Evolutionary conservation across 78 protist species (phyloP).

Genomic region (Guillardia theta): DNA sequence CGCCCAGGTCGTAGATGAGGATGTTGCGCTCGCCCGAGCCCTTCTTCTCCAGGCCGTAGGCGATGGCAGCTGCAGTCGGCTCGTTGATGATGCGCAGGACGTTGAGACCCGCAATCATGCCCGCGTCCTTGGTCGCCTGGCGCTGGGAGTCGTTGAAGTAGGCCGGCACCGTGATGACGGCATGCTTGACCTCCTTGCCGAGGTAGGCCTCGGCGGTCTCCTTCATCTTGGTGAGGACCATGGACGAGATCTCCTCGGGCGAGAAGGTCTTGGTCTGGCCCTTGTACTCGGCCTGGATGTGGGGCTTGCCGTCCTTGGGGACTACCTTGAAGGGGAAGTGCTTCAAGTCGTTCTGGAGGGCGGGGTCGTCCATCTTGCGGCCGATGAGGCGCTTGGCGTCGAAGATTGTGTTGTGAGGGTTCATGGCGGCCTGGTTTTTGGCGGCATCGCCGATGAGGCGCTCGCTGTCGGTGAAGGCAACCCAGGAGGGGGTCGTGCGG

Average conservation of each 20-base stretch:
- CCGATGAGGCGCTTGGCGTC: constrained; percentile 89
- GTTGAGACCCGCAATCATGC: constrained; percentile 81
- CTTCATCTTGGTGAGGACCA: constrained; percentile 79
- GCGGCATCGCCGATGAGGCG: constrained; percentile 90
- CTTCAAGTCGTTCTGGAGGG: constrained; percentile 85
- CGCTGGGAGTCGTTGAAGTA: constrained; percentile 83
- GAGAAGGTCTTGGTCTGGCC: constrained; percentile 83
- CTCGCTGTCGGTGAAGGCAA: constrained; percentile 68
- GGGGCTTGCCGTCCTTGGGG: constrained; percentile 84
- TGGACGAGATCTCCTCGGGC: constrained; percentile 83
- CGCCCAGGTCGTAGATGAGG: constrained; percentile 97
- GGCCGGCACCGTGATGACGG: constrained; percentile 88
- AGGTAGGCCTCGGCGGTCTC: constrained; percentile 82
- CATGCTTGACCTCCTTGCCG: constrained; percentile 74
- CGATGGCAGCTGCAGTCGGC: constrained; percentile 97
- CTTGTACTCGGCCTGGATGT: constrained; percentile 80
- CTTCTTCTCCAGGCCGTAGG: constrained; percentile 83
- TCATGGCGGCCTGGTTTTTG: constrained; percentile 92
- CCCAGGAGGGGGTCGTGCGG: constrained; percentile 71
- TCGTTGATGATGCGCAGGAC: constrained; percentile 95
- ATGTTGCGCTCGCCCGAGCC: constrained; percentile 55
- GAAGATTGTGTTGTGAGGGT: constrained; percentile 95
- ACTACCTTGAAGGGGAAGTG: constrained; percentile 92
- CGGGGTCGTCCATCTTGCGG: constrained; percentile 37
- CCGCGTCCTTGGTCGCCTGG: constrained; percentile 96